A percentile compares a stretch with the other conserved stretches of the same genome.
phyloP scores from a whole-genome alignment of 768 basidiomycete species.

The Russula compacta region DNA sequence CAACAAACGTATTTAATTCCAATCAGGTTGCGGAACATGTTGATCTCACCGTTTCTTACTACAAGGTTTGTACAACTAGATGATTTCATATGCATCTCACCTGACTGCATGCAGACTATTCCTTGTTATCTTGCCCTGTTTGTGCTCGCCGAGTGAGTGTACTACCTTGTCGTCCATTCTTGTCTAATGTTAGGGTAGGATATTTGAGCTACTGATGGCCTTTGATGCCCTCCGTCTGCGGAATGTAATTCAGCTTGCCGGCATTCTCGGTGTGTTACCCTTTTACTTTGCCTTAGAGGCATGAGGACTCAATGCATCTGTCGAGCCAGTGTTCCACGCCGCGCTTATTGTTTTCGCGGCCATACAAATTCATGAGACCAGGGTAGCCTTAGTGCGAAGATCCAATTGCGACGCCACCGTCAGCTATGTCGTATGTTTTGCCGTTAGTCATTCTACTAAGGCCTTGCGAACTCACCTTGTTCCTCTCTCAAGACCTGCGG shows the following conservation, averaged over 20 bases:
- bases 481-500: slow-evolving; percentile 33
- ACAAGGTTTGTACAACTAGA: slow-evolving; percentile 38
- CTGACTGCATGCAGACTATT: slow-evolving; percentile 43
- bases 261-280: slow-evolving; percentile 49
- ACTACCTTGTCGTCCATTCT: not conserved
- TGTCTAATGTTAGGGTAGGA: slow-evolving; percentile 31
- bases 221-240: slow-evolving; percentile 74
- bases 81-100: not conserved
- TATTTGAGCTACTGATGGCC: slow-evolving; percentile 75
- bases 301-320: not conserved
- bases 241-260: slow-evolving; percentile 70
- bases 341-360: slow-evolving; percentile 67
- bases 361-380: slow-evolving; percentile 73
- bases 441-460: not conserved
- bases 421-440: slow-evolving; percentile 34
- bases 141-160: slow-evolving; percentile 65
- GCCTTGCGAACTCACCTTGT: not conserved
- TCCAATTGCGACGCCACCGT: slow-evolving; percentile 29
- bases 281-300: not conserved
- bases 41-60: slow-evolving; percentile 32
- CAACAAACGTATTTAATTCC: slow-evolving; percentile 2
- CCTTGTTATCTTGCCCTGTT: slow-evolving; percentile 83
- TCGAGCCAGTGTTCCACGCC: slow-evolving; percentile 53
- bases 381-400: slow-evolving; percentile 41
- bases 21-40: slow-evolving; percentile 45